A percentile compares a stretch with the other conserved stretches of the same genome.
These are phyloP conservation scores for Cladosporium sp. DNA, from an alignment of 2,329 filamentous ascomycete species.

Conservation along the genomic window DNA sequence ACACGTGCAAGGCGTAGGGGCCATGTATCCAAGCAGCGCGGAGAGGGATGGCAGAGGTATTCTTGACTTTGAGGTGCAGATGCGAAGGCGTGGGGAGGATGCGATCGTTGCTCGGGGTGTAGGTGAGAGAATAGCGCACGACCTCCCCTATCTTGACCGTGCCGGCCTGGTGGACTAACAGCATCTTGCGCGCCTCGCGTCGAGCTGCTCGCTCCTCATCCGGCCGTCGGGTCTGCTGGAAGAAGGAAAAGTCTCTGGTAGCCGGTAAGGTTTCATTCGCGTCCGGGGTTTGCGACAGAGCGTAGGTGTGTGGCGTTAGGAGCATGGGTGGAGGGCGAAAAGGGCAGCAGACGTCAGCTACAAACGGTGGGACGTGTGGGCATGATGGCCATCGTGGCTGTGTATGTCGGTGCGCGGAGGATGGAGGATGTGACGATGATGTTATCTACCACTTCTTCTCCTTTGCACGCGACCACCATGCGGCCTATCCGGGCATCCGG, in stretches of 20 bases:
- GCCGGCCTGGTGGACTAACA: slow-evolving; percentile 86
- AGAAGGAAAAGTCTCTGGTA: slow-evolving; percentile 5
- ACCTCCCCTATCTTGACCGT: slow-evolving; percentile 93
- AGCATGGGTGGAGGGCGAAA: slow-evolving; percentile 1
- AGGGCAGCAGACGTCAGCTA: slow-evolving; percentile 1
- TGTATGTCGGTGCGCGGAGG: neutral
- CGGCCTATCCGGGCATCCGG: neutral
- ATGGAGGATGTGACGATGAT: neutral
- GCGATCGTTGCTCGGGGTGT: slow-evolving; percentile 82
- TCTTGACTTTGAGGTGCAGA: slow-evolving; percentile 84
- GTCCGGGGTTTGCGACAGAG: slow-evolving; percentile 3
- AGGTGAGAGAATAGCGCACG: slow-evolving; percentile 84
- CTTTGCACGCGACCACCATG: neutral
- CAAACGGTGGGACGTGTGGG: neutral
- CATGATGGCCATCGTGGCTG: slow-evolving; percentile 6
- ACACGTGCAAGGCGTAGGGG: slow-evolving; percentile 84
- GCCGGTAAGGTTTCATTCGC: neutral
- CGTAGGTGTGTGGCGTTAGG: slow-evolving; percentile 7
- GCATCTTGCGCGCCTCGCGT: slow-evolving; percentile 52
- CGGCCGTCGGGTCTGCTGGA: slow-evolving; percentile 7
- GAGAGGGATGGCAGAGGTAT: slow-evolving; percentile 83
- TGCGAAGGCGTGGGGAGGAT: slow-evolving; percentile 80
- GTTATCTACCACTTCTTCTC: neutral
- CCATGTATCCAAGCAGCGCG: slow-evolving; percentile 96
- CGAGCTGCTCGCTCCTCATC: slow-evolving; percentile 2